Conservation (phyloP, 495 filamentous ascomycete genomes). For the Penicillium soppii region DNA sequence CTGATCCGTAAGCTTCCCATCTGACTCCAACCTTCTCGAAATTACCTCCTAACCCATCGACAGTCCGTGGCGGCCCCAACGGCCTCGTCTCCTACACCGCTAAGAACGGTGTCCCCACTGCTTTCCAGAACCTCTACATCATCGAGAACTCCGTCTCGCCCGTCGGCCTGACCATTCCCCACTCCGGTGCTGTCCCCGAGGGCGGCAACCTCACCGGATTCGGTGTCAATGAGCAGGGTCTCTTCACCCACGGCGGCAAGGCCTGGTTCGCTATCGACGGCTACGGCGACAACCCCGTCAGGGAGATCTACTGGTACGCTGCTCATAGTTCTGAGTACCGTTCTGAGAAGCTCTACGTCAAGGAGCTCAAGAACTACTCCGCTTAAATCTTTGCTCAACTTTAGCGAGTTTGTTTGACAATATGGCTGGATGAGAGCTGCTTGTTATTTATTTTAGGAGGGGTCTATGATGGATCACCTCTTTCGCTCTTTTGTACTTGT, state of each 20-base stretch:
- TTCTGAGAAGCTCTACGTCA: constrained; percentile 25
- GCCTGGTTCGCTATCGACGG: constrained; percentile 27
- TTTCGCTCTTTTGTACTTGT: background rate
- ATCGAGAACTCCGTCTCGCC: constrained; percentile 22
- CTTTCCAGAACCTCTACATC: constrained; percentile 33
- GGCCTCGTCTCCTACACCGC: constrained; percentile 26
- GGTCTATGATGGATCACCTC: background rate
- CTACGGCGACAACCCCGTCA: constrained; percentile 16
- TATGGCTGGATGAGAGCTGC: background rate
- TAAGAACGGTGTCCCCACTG: constrained; percentile 22
- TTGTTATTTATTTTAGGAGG: background rate
- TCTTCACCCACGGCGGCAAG: constrained; percentile 28
- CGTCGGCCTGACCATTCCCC: constrained; percentile 29
- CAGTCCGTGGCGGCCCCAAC: constrained; percentile 12
- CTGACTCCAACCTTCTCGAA: background rate
- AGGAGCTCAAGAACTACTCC: constrained; percentile 27
- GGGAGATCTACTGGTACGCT: constrained; percentile 32
- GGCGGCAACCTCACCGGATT: constrained; percentile 26
- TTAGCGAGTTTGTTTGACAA: background rate
- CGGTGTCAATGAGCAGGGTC: constrained; percentile 28
- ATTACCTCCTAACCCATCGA: background rate
- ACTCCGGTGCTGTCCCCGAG: constrained; percentile 30
- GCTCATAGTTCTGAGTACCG: constrained; percentile 23
- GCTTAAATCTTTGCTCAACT: background rate
- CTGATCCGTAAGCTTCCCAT: constrained; percentile 25